Base-by-base conservation (phyloP, 2,329 filamentous ascomycete species). In the Leptographium procerum region DNA sequence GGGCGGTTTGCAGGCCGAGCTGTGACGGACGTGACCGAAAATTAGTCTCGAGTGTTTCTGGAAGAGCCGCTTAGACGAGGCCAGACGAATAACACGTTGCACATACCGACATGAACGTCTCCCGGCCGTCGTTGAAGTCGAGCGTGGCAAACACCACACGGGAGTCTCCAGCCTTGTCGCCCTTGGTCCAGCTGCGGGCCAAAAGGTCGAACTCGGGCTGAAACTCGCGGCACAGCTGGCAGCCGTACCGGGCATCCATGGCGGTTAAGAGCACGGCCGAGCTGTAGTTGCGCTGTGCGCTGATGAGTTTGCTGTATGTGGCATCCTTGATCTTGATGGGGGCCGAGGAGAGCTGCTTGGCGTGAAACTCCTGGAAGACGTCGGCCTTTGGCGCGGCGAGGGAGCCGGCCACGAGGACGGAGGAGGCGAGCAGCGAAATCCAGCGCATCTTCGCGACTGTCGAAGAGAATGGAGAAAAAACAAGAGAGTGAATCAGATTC, bases 131-230 rank as follows among this genome's bases (percentile, higher is more conserved):
- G 47, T 79, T 72, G 69, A 99, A 99, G 72, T 99, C 94, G 66
- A 99, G 74, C 8, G 88, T 92, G 28, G 83, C 86, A 73, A 92
- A 95, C 51, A 97, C 71, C 63, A 95, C 67, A 61, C 86, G 81
- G 31, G 85, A 87, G 64, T 89, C 80, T 57, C 79, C 86, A 60
- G 82, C 76, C 75, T 87, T 89, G 72, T 95, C 88, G 9, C 89
- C 91, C 71, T 88, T 90, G 62, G 79, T 79, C 94, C 94, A 99
- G 73, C 88, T 94, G 72, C 84, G 88, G 57, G 83, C 83, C 57
- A 99, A 75, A 57, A 97, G 72, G 58, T 95, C 88, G 88, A 91
- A 99, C 73, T 99, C 94, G 1, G 91, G 87, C 71, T 96, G 88
- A 71, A 99, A 96, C 57, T 95, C 89, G 56, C 84, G 82, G 72